phyloP scores from a whole-genome alignment of 106 monocot genomes.

The Platanthera zijinensis region DNA sequence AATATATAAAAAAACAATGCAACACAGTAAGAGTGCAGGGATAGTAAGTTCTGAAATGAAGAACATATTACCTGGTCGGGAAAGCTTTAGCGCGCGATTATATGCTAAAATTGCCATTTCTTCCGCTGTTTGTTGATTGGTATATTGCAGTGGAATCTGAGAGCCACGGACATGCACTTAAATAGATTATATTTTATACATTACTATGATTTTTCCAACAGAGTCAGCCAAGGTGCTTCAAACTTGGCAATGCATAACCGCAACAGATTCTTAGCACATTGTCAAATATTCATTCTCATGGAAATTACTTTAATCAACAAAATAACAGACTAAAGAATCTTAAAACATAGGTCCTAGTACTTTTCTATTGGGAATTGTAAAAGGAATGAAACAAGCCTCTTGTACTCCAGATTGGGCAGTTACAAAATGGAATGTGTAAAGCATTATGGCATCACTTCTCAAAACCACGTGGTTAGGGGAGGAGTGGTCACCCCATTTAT shows the following conservation, averaged over 20 bases:
- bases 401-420: background rate
- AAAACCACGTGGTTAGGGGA: no score
- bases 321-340: background rate
- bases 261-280: background rate
- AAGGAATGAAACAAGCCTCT: background rate
- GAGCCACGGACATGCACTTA: conserved; percentile 5
- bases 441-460: no score
- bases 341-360: background rate
- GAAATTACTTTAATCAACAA: background rate
- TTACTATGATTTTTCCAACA: background rate
- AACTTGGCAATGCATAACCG: background rate
- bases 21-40: background rate
- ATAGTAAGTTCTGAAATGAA: conserved; percentile 2
- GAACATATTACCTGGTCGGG: conserved; percentile 55
- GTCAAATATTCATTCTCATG: background rate
- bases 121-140: conserved; percentile 62
- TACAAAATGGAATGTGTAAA: no score
- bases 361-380: background rate
- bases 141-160: conserved; percentile 73
- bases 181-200: conserved; percentile 2
- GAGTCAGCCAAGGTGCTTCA: background rate
- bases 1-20: background rate
- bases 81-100: conserved; percentile 88
- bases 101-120: conserved; percentile 79
- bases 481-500: no score